Evolutionary conservation across 83 land plant species (phyloP), one percentile per base, ranked within the genome.

Genomic region (Diphasiastrum complanatum): DNA sequence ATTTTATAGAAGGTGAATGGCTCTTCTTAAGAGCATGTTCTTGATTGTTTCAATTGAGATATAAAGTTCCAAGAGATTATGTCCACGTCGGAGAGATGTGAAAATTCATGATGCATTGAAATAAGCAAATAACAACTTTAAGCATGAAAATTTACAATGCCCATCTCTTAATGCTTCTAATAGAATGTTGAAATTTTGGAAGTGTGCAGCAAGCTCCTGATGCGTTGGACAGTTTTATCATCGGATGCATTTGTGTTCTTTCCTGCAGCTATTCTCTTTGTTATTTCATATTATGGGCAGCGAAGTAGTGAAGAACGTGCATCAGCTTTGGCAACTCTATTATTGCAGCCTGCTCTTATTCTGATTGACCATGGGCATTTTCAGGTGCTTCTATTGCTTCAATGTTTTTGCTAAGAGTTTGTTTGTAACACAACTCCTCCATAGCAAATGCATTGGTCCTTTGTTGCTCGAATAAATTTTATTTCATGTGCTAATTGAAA

Each of bases 351-450:
- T 35, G 78, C 84, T 64, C 72, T 89, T 28, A 83, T 92, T 29
- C 51, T 92, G 20, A 92, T 92, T 56, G 96, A 92, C 59, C 98
- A 92, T 68, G 98, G 98, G n/a, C 98, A 92, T 75, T 92, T 88
- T 68, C 97, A 91, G 89, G 97, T 86, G 29, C 16, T 23, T n/a
- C n/a, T n/a, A n/a, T n/a, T n/a, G n/a, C n/a, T n/a, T n/a, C n/a
- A n/a, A n/a, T n/a, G n/a, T n/a, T n/a, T n/a, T n/a, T n/a, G n/a
- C n/a, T n/a, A n/a, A n/a, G n/a, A n/a, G n/a, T n/a, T n/a, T n/a
- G n/a, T n/a, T n/a, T n/a, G n/a, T n/a, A n/a, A n/a, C n/a, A n/a
- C n/a, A n/a, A n/a, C n/a, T n/a, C n/a, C n/a, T n/a, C n/a, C n/a
- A n/a, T n/a, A n/a, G n/a, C n/a, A n/a, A n/a, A n/a, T n/a, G n/a